Conservation (phyloP, 768 basidiomycete genomes). For the button mushroom (Agaricus bisporus) region DNA sequence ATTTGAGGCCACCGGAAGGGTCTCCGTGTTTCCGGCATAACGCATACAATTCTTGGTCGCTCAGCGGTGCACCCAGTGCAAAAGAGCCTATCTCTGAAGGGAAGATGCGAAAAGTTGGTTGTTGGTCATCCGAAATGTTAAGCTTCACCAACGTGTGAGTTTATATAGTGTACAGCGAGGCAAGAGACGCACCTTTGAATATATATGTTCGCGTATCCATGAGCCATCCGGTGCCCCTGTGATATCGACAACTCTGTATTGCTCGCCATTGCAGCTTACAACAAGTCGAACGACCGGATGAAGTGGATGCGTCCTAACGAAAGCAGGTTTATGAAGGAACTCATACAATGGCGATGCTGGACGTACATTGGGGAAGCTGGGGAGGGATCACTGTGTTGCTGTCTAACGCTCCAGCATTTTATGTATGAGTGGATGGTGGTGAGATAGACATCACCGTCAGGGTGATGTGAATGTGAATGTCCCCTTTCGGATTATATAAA, state of each 20-base stretch:
- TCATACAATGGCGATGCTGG: neutral
- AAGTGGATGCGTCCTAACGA: slow-evolving; percentile 18
- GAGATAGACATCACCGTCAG: slow-evolving; percentile 11
- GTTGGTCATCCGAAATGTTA: slow-evolving; percentile 35
- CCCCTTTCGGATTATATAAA: slow-evolving; percentile 5
- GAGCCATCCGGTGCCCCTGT: slow-evolving; percentile 39
- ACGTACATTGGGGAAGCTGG: slow-evolving; percentile 3
- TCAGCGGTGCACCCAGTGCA: slow-evolving; percentile 34
- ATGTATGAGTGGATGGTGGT: slow-evolving; percentile 14
- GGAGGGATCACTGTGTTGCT: neutral
- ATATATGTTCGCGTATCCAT: slow-evolving; percentile 39
- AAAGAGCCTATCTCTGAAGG: slow-evolving; percentile 42
- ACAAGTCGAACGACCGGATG: slow-evolving; percentile 37
- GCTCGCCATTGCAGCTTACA: slow-evolving; percentile 43
- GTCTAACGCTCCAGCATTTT: slow-evolving; percentile 8
- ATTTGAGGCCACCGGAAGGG: slow-evolving; percentile 42
- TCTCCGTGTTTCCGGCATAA: slow-evolving; percentile 40
- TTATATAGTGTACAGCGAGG: neutral
- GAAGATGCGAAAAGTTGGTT: slow-evolving; percentile 35
- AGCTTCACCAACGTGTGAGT: slow-evolving; percentile 23
- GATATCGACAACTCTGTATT: slow-evolving; percentile 43
- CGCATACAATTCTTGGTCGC: slow-evolving; percentile 32
- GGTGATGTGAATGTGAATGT: slow-evolving; percentile 11
- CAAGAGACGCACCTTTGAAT: slow-evolving; percentile 31
- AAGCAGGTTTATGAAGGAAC: neutral